Evolutionary conservation across 2,329 filamentous ascomycete genomes (phyloP), one percentile per base, ranked within the genome.

Genomic region (Chaetomium olivaceum): DNA sequence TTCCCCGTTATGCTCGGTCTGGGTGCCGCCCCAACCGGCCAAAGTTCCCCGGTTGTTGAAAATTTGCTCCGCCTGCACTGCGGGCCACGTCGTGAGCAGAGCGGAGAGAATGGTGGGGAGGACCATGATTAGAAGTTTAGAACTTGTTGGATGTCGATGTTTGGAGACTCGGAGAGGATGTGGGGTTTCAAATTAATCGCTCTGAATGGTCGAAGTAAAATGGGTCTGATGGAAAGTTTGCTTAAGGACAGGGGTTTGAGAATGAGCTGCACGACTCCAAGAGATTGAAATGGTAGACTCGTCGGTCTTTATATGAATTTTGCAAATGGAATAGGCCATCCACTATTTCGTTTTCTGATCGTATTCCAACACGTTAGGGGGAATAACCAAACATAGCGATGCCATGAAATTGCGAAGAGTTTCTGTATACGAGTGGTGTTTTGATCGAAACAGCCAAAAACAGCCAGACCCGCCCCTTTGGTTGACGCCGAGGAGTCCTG

Each of bases 31-130:
- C 80, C 81, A 83, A 29, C 80, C 80, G 9, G 72, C 66, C 11
- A 74, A 73, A 27, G 75, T 80, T 55, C 80, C 81, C 0, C 76
- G 70, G 69, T 81, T 82, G 70, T 74, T 74, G 71, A 81, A 83
- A 46, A 73, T 74, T 56, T 77, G 73, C 14, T 62, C 52, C 4
- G 61, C 54, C n/a, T 16, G 43, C 39, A 39, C 39, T 16, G 52
- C 27, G 16, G 54, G 54, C 27, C 46, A 25, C 7, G 29, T 5
- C 36, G n/a, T 19, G 52, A 62, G 54, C 14, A 62, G 29, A 12
- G 27, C 16, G 16, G 23, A 1, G 16, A 59, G 23, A 25, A 59
- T 11, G 16, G 11, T 12, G 19, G 25, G 7, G 19, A 59, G 33
- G 2, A 21, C n/a, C 57, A 48, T 50, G 39, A 31, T 31, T 4